A percentile compares a stretch with the other conserved stretches of the same genome.
Evolutionary conservation across 1,284 basidiomycete genomes (phyloP).

Genomic region (Chalciporus sp.): DNA sequence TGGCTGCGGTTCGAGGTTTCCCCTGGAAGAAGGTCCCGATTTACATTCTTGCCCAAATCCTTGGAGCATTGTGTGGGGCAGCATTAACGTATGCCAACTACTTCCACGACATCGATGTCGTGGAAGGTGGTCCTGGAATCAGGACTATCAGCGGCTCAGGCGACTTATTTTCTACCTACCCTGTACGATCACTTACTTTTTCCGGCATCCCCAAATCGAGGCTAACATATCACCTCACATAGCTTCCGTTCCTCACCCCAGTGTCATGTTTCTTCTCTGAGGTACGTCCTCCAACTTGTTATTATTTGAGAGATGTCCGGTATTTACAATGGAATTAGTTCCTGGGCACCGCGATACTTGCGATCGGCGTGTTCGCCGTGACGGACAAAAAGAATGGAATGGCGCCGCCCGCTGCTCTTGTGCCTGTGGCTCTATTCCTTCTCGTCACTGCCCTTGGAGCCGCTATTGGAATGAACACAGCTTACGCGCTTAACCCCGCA

Average conservation of each 20-base stretch:
- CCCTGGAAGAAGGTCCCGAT: conserved; percentile 78
- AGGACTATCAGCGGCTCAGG: conserved; percentile 69
- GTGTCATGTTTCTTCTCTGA: conserved; percentile 68
- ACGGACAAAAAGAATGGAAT: conserved; percentile 48
- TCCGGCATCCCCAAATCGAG: conserved; percentile 33
- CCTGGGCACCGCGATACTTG: conserved; percentile 57
- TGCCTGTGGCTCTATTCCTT: conserved; percentile 58
- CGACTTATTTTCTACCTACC: conserved; percentile 69
- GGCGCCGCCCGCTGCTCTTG: conserved; percentile 49
- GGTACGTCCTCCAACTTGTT: conserved; percentile 26
- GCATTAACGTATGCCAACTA: conserved; percentile 77
- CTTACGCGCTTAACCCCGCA: conserved; percentile 63
- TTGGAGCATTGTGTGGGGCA: conserved; percentile 72
- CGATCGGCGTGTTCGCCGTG: conserved; percentile 46
- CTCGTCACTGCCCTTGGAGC: conserved; percentile 55
- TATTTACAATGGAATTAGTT: conserved; percentile 40
- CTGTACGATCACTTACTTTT: conserved; percentile 45
- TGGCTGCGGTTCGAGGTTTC: conserved; percentile 73
- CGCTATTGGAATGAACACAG: conserved; percentile 61
- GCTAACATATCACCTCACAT: conserved; percentile 42
- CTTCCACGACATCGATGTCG: conserved; percentile 70
- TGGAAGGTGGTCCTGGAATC: conserved; percentile 61
- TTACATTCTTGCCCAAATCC: conserved; percentile 70
- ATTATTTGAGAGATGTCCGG: conserved; percentile 7
- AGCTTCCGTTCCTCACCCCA: conserved; percentile 40